phyloP scores from a whole-genome alignment of 1,284 basidiomycete genomes.

The Tetrapyrgos nigripes region DNA sequence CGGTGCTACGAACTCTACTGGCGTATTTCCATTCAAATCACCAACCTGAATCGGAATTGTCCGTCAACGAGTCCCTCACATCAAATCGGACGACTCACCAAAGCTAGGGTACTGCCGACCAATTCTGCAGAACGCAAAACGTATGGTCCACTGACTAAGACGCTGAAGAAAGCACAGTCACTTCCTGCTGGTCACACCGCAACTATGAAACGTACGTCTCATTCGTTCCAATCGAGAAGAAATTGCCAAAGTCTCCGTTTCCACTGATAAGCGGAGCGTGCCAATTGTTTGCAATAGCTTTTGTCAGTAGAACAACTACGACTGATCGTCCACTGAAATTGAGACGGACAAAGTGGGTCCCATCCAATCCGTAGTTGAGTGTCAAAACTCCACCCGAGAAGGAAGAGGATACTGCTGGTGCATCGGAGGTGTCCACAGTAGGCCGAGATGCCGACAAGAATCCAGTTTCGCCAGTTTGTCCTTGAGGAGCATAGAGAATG shows the following conservation, averaged over 20 bases:
- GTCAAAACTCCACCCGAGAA: conserved; percentile 43
- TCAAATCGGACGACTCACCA: conserved; percentile 36
- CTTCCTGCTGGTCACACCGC: not conserved
- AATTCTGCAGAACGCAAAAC: conserved; percentile 52
- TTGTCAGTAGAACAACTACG: conserved; percentile 50
- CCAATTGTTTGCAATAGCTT: conserved; percentile 51
- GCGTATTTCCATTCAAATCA: conserved; percentile 54
- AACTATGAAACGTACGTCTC: conserved; percentile 34
- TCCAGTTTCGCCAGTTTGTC: conserved; percentile 51
- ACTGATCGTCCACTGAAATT: conserved; percentile 32
- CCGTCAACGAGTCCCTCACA: not conserved
- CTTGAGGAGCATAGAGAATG: conserved; percentile 48
- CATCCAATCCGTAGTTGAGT: conserved; percentile 43
- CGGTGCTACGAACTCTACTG: conserved; percentile 51
- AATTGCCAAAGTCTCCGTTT: conserved; percentile 44
- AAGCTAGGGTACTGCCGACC: conserved; percentile 35
- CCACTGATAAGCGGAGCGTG: conserved; percentile 51
- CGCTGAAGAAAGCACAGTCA: conserved; percentile 31
- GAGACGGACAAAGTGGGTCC: conserved; percentile 42
- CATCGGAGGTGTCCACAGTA: conserved; percentile 29
- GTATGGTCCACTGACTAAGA: conserved; percentile 58
- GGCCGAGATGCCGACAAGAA: conserved; percentile 41
- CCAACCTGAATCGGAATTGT: conserved; percentile 40
- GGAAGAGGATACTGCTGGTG: conserved; percentile 34
- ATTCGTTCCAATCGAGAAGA: conserved; percentile 57